phyloP scores from a whole-genome alignment of 805 yeast genomes.

The Millerozyma miso region DNA sequence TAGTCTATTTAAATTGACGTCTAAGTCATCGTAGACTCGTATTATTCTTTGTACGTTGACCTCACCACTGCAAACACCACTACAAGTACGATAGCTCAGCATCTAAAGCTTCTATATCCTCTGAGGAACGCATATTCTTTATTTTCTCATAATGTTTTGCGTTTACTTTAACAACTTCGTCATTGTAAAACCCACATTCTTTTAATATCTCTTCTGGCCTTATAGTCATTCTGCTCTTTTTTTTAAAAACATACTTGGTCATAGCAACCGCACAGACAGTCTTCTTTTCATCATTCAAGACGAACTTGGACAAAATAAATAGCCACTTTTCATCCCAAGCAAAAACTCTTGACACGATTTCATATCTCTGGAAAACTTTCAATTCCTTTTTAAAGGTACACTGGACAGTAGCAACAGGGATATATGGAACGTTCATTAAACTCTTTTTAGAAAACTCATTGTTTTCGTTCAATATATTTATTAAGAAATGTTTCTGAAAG shows the following conservation, averaged over 20 bases:
- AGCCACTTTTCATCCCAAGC: conserved; percentile 92
- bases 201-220: conserved; percentile 57
- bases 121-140: conserved; percentile 29
- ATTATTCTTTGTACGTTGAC: neutral
- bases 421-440: conserved; percentile 47
- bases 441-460: conserved; percentile 26
- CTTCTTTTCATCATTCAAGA: conserved; percentile 25
- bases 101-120: conserved; percentile 25
- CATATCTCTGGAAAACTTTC: conserved; percentile 57
- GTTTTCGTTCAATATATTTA: conserved; percentile 35
- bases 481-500: conserved; percentile 53
- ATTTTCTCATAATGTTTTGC: conserved; percentile 37
- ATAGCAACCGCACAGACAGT: conserved; percentile 53
- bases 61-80: neutral
- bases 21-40: no score
- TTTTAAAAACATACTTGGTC: conserved; percentile 78
- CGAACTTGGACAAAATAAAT: conserved; percentile 63
- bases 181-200: conserved; percentile 52
- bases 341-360: conserved; percentile 53
- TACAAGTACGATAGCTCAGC: conserved; percentile 3
- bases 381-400: conserved; percentile 71
- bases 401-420: conserved; percentile 74
- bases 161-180: conserved; percentile 43
- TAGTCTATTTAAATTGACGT: no score
- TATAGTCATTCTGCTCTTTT: conserved; percentile 67